A percentile compares a stretch with the other conserved stretches of the same genome.
Evolutionary conservation across 2,329 filamentous ascomycete genomes (phyloP).

Genomic region (Phoma sp.): DNA sequence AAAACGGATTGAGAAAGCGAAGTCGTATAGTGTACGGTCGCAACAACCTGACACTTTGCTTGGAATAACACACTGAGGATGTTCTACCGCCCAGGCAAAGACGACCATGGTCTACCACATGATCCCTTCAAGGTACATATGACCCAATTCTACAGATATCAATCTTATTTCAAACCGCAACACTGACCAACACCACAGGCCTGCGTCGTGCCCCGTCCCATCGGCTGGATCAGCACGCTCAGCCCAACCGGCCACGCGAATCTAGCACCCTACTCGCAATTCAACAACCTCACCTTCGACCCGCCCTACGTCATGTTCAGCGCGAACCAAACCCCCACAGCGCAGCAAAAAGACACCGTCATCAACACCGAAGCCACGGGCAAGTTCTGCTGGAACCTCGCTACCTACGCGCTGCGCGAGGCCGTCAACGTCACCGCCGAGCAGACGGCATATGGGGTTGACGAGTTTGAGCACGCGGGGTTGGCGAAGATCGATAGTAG

Average conservation of each 20-base stretch:
- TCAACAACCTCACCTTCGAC: conserved; percentile 69
- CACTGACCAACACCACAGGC: conserved; percentile 42
- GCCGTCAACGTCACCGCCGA: conserved; percentile 63
- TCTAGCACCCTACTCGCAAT: conserved; percentile 67
- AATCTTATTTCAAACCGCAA: neutral
- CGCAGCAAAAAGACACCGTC: conserved; percentile 62
- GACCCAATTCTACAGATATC: neutral
- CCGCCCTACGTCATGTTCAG: conserved; percentile 69
- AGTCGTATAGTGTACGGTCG: too few species aligned
- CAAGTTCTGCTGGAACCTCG: conserved; percentile 65
- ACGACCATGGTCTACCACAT: conserved; percentile 59
- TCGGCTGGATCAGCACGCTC: conserved; percentile 68
- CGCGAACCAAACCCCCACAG: conserved; percentile 60
- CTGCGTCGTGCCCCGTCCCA: conserved; percentile 66
- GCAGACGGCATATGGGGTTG: conserved; percentile 56
- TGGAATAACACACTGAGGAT: conserved; percentile 33
- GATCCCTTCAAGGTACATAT: conserved; percentile 61
- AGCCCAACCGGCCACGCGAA: conserved; percentile 58
- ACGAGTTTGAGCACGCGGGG: conserved; percentile 61
- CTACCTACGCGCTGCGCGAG: conserved; percentile 62
- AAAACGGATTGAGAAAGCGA: too few species aligned
- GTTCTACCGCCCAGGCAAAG: conserved; percentile 62
- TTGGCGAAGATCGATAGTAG: conserved; percentile 57
- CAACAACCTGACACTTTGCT: too few species aligned
- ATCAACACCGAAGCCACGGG: conserved; percentile 63